Evolutionary conservation across 139 green algal species (phyloP).

Genomic region (Micractinium sp.): DNA sequence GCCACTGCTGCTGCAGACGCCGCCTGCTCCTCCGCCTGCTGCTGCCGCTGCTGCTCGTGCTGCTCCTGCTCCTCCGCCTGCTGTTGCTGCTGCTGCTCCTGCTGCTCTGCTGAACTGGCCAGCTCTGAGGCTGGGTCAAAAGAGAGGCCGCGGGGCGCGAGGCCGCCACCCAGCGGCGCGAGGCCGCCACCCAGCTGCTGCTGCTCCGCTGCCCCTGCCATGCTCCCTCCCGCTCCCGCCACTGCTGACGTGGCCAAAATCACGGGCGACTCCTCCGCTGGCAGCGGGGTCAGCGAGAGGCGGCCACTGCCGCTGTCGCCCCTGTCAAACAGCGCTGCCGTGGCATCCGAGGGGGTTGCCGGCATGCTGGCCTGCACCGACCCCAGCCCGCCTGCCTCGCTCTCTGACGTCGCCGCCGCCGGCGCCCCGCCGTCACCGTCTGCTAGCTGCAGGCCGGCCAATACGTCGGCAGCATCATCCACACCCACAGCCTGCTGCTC

Average conservation of each 20-base stretch:
- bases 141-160: neutral
- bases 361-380: slow-evolving; percentile 5
- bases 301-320: neutral
- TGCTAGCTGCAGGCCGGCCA: slow-evolving; percentile 2
- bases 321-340: neutral
- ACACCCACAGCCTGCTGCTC: neutral
- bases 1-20: slow-evolving; percentile 15
- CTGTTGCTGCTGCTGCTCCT: neutral
- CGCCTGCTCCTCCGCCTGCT: neutral
- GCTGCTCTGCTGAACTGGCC: neutral
- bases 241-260: neutral
- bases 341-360: neutral
- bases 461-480: neutral
- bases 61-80: neutral
- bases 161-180: neutral
- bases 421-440: neutral
- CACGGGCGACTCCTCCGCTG: neutral
- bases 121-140: neutral
- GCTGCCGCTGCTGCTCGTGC: neutral
- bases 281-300: neutral
- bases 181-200: neutral
- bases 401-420: too few relatives aligned
- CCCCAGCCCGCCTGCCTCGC: neutral
- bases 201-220: neutral
- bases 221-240: neutral